Base-by-base conservation (phyloP, 441 rosid genomes). In the Adansonia madagascariensis region DNA sequence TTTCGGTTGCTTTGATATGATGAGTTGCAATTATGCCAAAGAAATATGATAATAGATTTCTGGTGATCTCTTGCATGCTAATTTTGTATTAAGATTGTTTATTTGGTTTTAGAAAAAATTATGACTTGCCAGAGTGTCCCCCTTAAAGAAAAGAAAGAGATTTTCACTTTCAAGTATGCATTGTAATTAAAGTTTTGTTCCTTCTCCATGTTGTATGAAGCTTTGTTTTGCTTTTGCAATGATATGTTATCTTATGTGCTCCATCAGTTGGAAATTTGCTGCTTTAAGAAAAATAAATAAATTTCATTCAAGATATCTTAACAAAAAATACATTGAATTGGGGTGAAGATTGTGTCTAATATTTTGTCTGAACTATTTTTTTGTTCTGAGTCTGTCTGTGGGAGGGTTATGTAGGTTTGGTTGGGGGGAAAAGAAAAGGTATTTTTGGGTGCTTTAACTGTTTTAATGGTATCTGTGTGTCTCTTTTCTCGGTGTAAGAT, bases 121-220 rank as follows among this genome's bases (percentile, higher is more conserved):
- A n/a, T 8, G 46, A 27, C 74, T 27, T 49, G 18, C 24, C 22
- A 27, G 31, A 70, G 9, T 47, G 22, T 14, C 74, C 12, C 41
- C 18, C 2, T 60, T 0, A 14, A 5, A 1, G 46, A 27, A 70
- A 50, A 15, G 43, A 3, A 47, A 27, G 44, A 6, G 56, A 50
- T 27, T 5, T 27, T 52, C 8, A 8, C 61, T 15, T 27, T 22
- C 18, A 46, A 68, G 39, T 60, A 24, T 24, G 43, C 73, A 22
- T 22, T 47, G 5, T 22, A 24, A 69, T 69, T 69, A 43, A 41
- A 22, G 6, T 49, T 47, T 47, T 49, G 20, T 47, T 68, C 73
- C 55, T 67, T 46, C 31, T 60, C 14, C 39, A 47, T 47, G 10
- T 68, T 69, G n/a, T 68, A 69, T 69, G 73, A 69, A 22, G 10